Evolutionary conservation across 192 early-diverging fungal species (phyloP).

Genomic region (Fimicolochytrium jonesii): DNA sequence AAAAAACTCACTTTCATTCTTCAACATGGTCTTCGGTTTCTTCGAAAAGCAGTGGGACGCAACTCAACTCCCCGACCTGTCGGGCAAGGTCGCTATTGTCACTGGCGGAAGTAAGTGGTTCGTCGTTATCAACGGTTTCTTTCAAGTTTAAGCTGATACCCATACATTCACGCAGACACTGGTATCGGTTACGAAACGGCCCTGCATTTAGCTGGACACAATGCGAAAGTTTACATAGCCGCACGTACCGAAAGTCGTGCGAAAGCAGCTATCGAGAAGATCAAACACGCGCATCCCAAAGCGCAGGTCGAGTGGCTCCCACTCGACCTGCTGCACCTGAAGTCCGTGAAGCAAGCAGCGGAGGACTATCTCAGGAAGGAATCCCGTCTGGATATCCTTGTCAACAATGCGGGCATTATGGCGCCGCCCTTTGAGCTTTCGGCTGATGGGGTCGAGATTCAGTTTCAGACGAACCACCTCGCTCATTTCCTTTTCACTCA

Average conservation of each 20-base stretch:
- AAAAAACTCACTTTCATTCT: not conserved
- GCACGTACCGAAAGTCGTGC: not conserved
- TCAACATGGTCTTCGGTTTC: conserved; percentile 5
- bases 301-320: conserved; percentile 2
- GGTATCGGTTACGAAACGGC: conserved; percentile 2
- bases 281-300: not conserved
- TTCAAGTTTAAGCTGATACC: not conserved
- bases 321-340: conserved; percentile 32
- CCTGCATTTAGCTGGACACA: not conserved
- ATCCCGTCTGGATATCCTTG: conserved; percentile 21
- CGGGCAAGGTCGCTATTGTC: conserved; percentile 19
- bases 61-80: conserved; percentile 1
- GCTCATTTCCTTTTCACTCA: conserved; percentile 32
- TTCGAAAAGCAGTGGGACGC: conserved; percentile 15
- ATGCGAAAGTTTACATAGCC: conserved; percentile 8
- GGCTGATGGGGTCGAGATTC: conserved; percentile 55
- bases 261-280: not conserved
- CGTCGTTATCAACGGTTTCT: not conserved
- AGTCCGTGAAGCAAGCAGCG: conserved; percentile 34
- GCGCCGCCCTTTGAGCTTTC: conserved; percentile 33
- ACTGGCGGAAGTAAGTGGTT: conserved; percentile 1
- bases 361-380: conserved; percentile 18
- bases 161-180: not conserved
- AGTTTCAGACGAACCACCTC: conserved; percentile 33
- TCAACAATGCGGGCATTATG: conserved; percentile 46